Evolutionary conservation across 768 basidiomycete genomes (phyloP).

Genomic region (Pleurotus giganteus): DNA sequence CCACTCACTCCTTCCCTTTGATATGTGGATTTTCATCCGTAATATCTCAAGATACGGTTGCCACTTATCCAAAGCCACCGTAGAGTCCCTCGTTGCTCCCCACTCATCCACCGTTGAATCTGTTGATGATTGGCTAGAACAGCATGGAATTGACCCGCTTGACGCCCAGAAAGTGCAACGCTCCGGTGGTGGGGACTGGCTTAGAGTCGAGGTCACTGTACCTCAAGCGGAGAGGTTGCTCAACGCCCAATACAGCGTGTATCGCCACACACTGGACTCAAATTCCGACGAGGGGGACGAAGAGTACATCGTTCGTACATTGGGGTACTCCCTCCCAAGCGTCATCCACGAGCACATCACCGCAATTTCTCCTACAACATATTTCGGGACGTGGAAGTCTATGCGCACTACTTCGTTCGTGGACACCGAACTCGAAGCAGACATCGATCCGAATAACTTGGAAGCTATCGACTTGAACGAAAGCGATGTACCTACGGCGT

Average conservation of each 20-base stretch:
- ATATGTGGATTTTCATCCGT: neutral
- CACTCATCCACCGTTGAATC: conserved; percentile 48
- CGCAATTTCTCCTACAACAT: conserved; percentile 67
- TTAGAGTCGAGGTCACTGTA: conserved; percentile 58
- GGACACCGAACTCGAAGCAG: neutral
- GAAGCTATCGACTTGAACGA: conserved; percentile 7
- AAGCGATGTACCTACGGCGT: conserved; percentile 28
- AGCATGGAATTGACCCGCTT: conserved; percentile 49
- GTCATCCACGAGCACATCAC: conserved; percentile 59
- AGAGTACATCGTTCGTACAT: conserved; percentile 53
- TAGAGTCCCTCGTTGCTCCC: conserved; percentile 61
- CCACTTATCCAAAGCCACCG: conserved; percentile 63
- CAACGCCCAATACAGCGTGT: conserved; percentile 37
- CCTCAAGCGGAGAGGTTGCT: conserved; percentile 64
- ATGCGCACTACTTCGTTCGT: conserved; percentile 34
- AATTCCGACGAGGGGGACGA: conserved; percentile 12
- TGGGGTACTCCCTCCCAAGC: conserved; percentile 60
- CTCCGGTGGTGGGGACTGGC: conserved; percentile 67
- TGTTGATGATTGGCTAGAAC: conserved; percentile 60
- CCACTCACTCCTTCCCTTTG: neutral
- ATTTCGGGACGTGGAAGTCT: conserved; percentile 43
- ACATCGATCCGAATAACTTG: conserved; percentile 17
- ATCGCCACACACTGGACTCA: conserved; percentile 25
- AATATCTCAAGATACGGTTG: conserved; percentile 37
- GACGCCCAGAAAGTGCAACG: conserved; percentile 36